Conservation (phyloP, 805 yeast species). For the Lipomyces lipofer region DNA sequence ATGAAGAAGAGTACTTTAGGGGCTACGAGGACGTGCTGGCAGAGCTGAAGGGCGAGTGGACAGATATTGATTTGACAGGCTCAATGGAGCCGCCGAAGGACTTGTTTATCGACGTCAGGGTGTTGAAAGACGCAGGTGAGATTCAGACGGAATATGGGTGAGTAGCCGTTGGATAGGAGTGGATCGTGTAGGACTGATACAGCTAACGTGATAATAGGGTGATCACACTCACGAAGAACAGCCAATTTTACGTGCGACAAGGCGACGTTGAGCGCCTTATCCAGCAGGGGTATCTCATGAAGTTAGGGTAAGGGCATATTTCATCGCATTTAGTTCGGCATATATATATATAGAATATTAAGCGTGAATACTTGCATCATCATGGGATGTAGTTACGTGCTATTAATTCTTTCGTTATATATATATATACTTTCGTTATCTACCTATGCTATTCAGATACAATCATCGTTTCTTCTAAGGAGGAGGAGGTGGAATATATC, state of each 20-base stretch:
- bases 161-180: conserved; percentile 6
- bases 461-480: not conserved
- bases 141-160: conserved; percentile 93
- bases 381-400: too few relatives aligned
- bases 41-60: conserved; percentile 73
- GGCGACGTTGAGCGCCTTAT: conserved; percentile 91
- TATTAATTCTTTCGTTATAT: not conserved
- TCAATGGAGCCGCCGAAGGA: conserved; percentile 88
- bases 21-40: conserved; percentile 70
- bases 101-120: conserved; percentile 91
- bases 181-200: not conserved
- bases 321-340: too few relatives aligned
- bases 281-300: conserved; percentile 89
- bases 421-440: not conserved
- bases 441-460: too few relatives aligned
- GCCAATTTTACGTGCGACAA: conserved; percentile 91
- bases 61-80: conserved; percentile 85
- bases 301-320: not conserved
- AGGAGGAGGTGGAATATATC: conserved; percentile 28
- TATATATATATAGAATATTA: too few relatives aligned
- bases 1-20: conserved; percentile 76
- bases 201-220: conserved; percentile 45
- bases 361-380: not conserved
- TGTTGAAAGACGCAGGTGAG: conserved; percentile 91
- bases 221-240: conserved; percentile 86